Evolutionary conservation across 305 asterid species (phyloP), one percentile per base, ranked within the genome.

Genomic region (Rubia tinctorum): DNA sequence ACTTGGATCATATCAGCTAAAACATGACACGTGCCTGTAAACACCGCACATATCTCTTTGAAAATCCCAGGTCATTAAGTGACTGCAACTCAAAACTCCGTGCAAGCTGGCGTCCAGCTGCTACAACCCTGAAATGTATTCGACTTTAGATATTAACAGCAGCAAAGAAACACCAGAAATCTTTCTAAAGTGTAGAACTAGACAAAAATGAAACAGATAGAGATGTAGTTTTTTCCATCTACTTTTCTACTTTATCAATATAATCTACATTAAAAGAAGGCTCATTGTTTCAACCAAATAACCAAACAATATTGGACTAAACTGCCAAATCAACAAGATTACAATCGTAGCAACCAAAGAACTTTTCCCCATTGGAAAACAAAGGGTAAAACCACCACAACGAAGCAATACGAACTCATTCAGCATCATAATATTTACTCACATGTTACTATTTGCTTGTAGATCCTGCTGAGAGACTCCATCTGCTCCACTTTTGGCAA

Each of bases 71-170:
- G 77, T 94, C 99, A 78, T 94, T 94, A 43, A 94, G 87, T 0
- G 95, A 89, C 78, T 86, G 99, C 69, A 86, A 69, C 82, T 91
- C 99, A 82, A 94, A 82, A 80, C 92, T 88, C 89, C 83, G 92
- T 20, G 96, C 93, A 73, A 94, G 99, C 83, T 94, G 98, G 59
- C 95, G 93, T 47, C 99, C 96, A 76, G 98, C 96, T 49, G 91
- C 80, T 71, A 85, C 85, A 69, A 91, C 89, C 97, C 98, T 91
- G 85, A 56, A 76, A 55, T 59, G 42, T 34, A 68, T 49, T 47
- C 9, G 55, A 40, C 15, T 23, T 8, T 37, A 42, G 6, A 68
- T 47, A 49, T 66, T 51, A 72, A 53, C 56, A 63, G 68, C 25
- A 10, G 27, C 47, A 27, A 40, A 64, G 39, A 14, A 59, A 8